Evolutionary conservation across 805 yeast genomes (phyloP).

Genomic region (Sugiyamaella chiloensis): DNA sequence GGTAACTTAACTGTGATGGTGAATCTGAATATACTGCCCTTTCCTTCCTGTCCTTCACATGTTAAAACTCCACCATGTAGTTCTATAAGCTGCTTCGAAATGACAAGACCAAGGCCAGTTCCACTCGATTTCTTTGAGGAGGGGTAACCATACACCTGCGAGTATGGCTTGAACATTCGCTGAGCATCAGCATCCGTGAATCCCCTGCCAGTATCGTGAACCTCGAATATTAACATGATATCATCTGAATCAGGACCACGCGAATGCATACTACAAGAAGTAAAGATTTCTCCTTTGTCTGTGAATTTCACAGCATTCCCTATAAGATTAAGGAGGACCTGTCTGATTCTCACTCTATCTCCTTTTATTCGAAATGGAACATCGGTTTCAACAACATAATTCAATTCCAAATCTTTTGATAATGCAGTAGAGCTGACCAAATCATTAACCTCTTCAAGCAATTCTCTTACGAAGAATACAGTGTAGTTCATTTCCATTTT

Average conservation of each 20-base stretch:
- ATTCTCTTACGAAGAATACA: constrained; percentile 33
- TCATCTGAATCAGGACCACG: constrained; percentile 6
- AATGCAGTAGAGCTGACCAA: constrained; percentile 33
- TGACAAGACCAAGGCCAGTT: constrained; percentile 36
- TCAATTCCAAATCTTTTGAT: constrained; percentile 33
- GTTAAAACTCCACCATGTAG: constrained; percentile 33
- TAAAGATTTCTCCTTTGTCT: constrained; percentile 32
- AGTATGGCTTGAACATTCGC: constrained; percentile 36
- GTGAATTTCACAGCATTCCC: constrained; percentile 38
- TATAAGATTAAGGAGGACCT: constrained; percentile 33
- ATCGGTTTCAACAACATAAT: constrained; percentile 30
- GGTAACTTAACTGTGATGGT: constrained; percentile 30
- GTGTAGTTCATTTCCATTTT: constrained; percentile 32
- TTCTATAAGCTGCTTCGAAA: constrained; percentile 34
- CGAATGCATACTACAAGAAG: constrained; percentile 20
- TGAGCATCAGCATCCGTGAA: constrained; percentile 31
- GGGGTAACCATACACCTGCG: constrained; percentile 26
- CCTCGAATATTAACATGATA: constrained; percentile 27
- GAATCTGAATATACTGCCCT: constrained; percentile 32
- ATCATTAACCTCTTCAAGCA: constrained; percentile 35
- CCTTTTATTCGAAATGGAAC: constrained; percentile 35
- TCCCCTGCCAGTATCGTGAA: constrained; percentile 36
- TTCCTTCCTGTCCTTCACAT: constrained; percentile 30
- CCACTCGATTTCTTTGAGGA: constrained; percentile 28
- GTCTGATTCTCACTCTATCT: constrained; percentile 35